phyloP scores from a whole-genome alignment of 2,329 filamentous ascomycete species.

The Tolypocladium paradoxum region DNA sequence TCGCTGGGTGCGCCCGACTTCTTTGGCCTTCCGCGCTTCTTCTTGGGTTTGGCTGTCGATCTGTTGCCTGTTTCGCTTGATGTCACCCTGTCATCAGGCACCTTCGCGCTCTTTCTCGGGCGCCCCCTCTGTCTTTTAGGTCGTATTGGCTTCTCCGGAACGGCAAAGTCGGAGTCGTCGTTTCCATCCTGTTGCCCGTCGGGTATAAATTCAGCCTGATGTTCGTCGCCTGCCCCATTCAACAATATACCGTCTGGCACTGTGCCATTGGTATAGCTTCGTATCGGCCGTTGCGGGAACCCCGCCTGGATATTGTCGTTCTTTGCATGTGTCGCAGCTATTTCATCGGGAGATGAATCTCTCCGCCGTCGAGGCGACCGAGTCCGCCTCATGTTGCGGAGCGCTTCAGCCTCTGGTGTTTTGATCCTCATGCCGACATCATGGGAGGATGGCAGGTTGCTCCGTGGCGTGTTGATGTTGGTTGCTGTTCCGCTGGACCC shows the following conservation, averaged over 20 bases:
- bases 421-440: slow-evolving; percentile 11
- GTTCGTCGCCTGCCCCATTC: neutral
- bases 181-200: slow-evolving; percentile 4
- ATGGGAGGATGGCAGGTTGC: slow-evolving; percentile 13
- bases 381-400: neutral
- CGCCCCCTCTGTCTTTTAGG: slow-evolving; percentile 20
- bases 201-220: neutral
- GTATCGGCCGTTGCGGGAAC: neutral
- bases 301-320: neutral
- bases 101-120: slow-evolving; percentile 16
- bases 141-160: slow-evolving; percentile 7
- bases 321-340: slow-evolving; percentile 1
- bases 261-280: neutral
- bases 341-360: slow-evolving; percentile 9
- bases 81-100: slow-evolving; percentile 4
- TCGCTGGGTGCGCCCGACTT: slow-evolving; percentile 14
- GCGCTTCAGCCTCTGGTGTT: slow-evolving; percentile 5
- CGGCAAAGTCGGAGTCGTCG: slow-evolving; percentile 5
- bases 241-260: neutral
- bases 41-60: slow-evolving; percentile 11
- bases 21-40: slow-evolving; percentile 31
- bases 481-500: slow-evolving; percentile 22
- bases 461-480: slow-evolving; percentile 25
- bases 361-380: neutral
- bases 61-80: slow-evolving; percentile 1